Base-by-base conservation (phyloP, 2,329 filamentous ascomycete species). In the Monosporascus sp. region DNA sequence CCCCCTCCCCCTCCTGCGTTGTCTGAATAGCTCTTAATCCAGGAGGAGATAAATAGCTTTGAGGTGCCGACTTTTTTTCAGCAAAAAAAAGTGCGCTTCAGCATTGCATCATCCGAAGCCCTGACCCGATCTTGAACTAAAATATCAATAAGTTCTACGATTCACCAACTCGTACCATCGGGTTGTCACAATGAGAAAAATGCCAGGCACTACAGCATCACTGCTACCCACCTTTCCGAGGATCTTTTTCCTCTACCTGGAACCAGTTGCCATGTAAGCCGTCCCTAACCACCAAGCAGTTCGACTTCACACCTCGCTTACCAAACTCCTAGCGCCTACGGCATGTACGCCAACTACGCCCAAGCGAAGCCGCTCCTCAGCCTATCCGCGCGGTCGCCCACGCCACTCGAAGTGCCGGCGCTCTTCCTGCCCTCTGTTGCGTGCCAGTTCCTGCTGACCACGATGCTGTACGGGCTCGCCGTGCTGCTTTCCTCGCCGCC, bases 171-270 rank as follows among this genome's bases (percentile, higher is more conserved):
- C 2, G 26, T 9, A 31, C 14, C 5, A 22, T 34, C 31, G 4
- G 31, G 31, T 11, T 34, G 31, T 47, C 41, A 54, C 38, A n/a
- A n/a, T n/a, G n/a, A n/a, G n/a, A n/a, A n/a, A n/a, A 34, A 62
- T 62, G 61, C 51, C 61, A 40, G 31, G 36, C 31, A 63, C 54
- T 38, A 65, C 57, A n/a, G 63, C 63, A 26, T 61, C 60, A 48
- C 61, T 65, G 19, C 54, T 65, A 9, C 63, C 61, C 1, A 52
- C 49, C 16, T 41, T 64, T 34, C 61, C 63, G 41, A 56, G 63
- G 11, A 59, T 64, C 40, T 65, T 65, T 52, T 65, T 63, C 55
- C 53, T 65, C 20, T 65, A 64, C 49, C 48, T 65, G 19, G 63
- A 64, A 31, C 61, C 61, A 16, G 48, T 60, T 16, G 24, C 50